Base-by-base conservation (phyloP, 306 rosid genomes). In the Castanea crenata region DNA sequence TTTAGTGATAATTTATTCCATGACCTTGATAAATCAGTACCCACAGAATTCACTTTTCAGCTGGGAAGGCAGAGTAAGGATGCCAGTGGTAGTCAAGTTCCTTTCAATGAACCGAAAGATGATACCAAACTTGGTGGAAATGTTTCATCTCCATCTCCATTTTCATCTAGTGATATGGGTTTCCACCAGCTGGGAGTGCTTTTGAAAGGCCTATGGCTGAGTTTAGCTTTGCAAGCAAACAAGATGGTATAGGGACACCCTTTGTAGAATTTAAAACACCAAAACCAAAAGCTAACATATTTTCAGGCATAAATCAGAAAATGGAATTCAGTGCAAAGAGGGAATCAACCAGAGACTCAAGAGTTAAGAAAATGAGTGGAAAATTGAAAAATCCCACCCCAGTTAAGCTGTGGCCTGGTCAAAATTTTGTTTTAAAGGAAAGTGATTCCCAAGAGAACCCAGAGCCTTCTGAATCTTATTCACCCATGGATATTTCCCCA, bases 401-500 rank as follows among this genome's bases (percentile, higher is more conserved):
- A 29, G 84, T 82, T 41, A 91, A 86, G 77, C 78, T 75, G 68
- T 81, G 85, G 79, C 79, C 51, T 27, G 88, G 81, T 31, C 96
- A 84, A 32, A 86, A 87, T 83, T 82, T 82, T 81, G 76, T 78
- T 78, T 75, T 82, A n/a, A 83, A 78, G 80, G 92, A 80, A 78
- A 83, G 75, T 79, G 78, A 73, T 80, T 67, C 83, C 61, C 90
- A 83, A 64, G 90, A 83, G 73, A 83, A 75, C 27, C 20, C 54
- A 18, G 92, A 80, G 80, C 86, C 80, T 61, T 89, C 76, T 16
- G 94, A 89, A 69, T 49, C 83, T 51, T 94, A 74, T 86, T 95
- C 98, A 34, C 99, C 99, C 0, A 93, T 95, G 98, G 98, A 93
- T 32, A 87, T 89, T 79, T 95, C 99, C 57, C 98, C 98, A 3